Base-by-base conservation (phyloP, 1,139 yeast species). In the Eremothecium coryli region DNA sequence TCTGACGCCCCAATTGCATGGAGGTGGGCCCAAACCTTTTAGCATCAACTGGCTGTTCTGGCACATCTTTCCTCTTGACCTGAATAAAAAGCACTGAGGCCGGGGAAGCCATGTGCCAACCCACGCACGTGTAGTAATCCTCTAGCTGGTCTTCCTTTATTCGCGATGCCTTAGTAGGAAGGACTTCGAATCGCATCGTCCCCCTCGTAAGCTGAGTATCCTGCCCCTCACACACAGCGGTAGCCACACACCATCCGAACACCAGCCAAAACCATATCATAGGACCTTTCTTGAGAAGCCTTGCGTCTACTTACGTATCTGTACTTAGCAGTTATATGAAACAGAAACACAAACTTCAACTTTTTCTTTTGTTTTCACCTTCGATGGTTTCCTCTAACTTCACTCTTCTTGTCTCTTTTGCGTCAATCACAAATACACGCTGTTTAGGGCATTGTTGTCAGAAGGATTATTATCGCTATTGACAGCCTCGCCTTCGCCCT, bases 21-120 rank as follows among this genome's bases (percentile, higher is more conserved):
- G 49, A 44, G 8, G 47, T 47, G 16, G 49, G 49, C 9, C 54
- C 54, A 33, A 46, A 46, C 23, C 55, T 32, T 12, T 29, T 32
- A 16, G 36, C 26, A 32, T 47, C 44, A 1, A 39, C 36, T 13
- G 40, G 28, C 20, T 38, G 28, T 9, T 42, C 42, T 23, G 42
- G 26, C 15, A 32, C 32, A 23, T 48, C 48, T 22, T 38, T 32
- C 23, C 49, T n/a, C 22, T 18, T 11, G 11, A 27, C 15, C 14
- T 18, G 30, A 10, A 27, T 12, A 6, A 18, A 27, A n/a, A 27
- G 30, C 22, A 18, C 22, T 3, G 22, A 11, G 9, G 22, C 23
- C 5, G 22, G 30, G 15, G 15, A n/a, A 11, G n/a, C 22, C 12
- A 23, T 7, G 12, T 27, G 22, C 30, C 30, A 27, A 11, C 30